Conservation (phyloP, 495 filamentous ascomycete species). For the Chaetomidium leptoderma region DNA sequence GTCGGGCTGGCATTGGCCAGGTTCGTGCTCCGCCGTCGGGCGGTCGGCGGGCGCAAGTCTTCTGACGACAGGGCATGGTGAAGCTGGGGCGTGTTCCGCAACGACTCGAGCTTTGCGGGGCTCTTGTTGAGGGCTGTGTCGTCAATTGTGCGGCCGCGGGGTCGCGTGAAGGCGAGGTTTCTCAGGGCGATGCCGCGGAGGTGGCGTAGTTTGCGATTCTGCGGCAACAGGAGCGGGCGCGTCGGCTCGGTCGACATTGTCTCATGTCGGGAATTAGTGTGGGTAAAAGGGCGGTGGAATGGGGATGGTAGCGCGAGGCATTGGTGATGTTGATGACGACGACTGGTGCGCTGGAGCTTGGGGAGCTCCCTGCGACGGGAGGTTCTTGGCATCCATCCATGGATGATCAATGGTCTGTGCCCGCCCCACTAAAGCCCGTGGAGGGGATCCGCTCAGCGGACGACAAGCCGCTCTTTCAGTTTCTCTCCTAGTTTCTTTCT, state of each 20-base stretch:
- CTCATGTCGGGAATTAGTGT: conserved; percentile 21
- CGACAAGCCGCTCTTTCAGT: no score
- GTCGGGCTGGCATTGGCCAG: conserved; percentile 64
- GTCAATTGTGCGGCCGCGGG: conserved; percentile 72
- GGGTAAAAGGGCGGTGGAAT: neutral
- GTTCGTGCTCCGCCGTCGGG: conserved; percentile 63
- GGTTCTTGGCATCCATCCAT: no score
- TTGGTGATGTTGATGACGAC: conserved; percentile 7
- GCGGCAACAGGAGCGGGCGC: conserved; percentile 46
- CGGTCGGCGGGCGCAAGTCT: conserved; percentile 51
- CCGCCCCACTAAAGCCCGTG: no score
- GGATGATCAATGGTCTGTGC: no score
- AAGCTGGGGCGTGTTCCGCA: conserved; percentile 49
- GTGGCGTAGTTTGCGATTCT: conserved; percentile 88
- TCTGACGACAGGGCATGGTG: conserved; percentile 70
- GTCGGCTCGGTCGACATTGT: conserved; percentile 39
- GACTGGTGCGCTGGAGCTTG: no score
- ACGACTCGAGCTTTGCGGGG: conserved; percentile 62
- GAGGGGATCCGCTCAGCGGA: no score
- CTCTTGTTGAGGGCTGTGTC: conserved; percentile 77
- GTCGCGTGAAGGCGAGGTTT: conserved; percentile 66
- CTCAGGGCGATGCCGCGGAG: conserved; percentile 81
- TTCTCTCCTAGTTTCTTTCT: no score
- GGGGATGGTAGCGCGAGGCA: neutral
- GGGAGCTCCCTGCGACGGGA: no score